Evolutionary conservation across 345 rosid genomes (phyloP), one percentile per base, ranked within the genome.

Genomic region (Luvunga scandens): DNA sequence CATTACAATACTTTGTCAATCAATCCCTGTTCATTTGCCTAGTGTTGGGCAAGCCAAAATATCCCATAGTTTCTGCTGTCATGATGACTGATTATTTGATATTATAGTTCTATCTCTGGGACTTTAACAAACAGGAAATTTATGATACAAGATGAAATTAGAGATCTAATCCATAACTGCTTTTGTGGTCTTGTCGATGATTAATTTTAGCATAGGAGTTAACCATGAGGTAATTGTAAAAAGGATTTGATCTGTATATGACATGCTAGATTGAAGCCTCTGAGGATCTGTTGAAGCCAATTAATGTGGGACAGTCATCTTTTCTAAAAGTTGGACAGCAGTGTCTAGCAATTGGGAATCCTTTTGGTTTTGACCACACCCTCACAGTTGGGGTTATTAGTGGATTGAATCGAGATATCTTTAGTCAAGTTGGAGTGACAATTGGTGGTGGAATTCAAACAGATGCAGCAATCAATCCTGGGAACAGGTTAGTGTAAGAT

Each of bases 381-480:
- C 99, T 95, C 75, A 93, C 99, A 0, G 94, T 88, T 57, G 99
- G 99, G 39, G 97, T 95, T 65, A 87, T 95, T 48, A 95, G 99
- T 60, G 99, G 99, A 82, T 82, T 95, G 80, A 92, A 95, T 81
- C 84, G 98, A 3, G 99, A 95, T 65, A 95, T 93, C 71, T 95
- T 90, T 78, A 95, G 98, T 81, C 89, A 89, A 88, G 84, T 95
- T 55, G 99, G 99, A 73, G 94, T 95, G 50, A 93, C 97, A 16
- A 91, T 95, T 75, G 93, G 97, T 74, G 98, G 99, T 78, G 97
- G 98, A 68, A 90, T 95, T 84, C 98, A 95, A 90, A 95, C 99
- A 36, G 99, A 95, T 91, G 99, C 99, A 21, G 97, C 99, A 34
- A 95, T 93, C 79, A 95, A 95, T 88, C 99, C 99, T 0, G 99